These are phyloP conservation scores for Codiaeum variegatum DNA, from an alignment of 441 rosid species.

Conservation along the genomic window DNA sequence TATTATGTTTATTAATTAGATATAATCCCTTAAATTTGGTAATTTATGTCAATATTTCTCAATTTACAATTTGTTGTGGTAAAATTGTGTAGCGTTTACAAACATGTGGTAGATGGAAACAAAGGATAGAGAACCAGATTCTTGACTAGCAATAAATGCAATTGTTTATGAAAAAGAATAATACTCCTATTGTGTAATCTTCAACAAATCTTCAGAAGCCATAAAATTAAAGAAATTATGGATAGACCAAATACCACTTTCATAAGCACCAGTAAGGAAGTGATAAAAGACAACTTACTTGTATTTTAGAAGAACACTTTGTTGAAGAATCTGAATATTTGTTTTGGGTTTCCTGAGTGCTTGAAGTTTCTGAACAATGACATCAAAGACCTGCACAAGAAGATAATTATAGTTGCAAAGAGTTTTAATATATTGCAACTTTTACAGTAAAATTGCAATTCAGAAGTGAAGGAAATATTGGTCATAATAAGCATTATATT, in stretches of 20 bases:
- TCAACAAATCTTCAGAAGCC: not conserved
- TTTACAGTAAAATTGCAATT: not conserved
- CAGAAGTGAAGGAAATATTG: not conserved
- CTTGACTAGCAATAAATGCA: not conserved
- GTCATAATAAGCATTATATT: not conserved
- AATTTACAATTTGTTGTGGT: no score
- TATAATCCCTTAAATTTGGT: no score
- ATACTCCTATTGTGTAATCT: not conserved
- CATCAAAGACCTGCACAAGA: conserved; percentile 78
- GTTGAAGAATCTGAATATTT: conserved; percentile 98
- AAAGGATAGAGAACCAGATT: not conserved
- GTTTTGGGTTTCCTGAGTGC: conserved; percentile 99
- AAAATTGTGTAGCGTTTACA: no score
- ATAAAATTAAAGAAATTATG: not conserved
- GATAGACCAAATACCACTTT: not conserved
- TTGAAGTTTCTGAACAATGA: conserved; percentile 95
- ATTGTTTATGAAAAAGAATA: not conserved
- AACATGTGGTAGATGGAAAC: not conserved
- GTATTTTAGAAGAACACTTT: conserved; percentile 92
- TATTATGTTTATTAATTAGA: no score
- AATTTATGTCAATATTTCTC: no score
- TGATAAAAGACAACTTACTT: conserved; percentile 51
- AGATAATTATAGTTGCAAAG: not conserved
- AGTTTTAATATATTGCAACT: not conserved
- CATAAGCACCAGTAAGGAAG: not conserved